phyloP scores from a whole-genome alignment of 2,329 filamentous ascomycete species.

The Cladosporium sp. region DNA sequence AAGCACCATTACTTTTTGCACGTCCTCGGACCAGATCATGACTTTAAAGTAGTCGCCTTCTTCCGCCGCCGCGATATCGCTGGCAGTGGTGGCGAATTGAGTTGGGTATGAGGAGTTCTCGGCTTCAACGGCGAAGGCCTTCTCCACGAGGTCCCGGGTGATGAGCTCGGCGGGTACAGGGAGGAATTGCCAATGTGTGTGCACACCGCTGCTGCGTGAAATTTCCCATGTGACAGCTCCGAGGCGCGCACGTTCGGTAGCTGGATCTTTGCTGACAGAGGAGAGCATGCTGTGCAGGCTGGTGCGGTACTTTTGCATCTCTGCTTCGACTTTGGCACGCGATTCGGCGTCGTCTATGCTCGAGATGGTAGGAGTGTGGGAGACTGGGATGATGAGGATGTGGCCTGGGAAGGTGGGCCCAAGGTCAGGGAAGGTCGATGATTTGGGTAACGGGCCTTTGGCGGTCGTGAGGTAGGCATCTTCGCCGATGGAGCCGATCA shows the following conservation, averaged over 20 bases:
- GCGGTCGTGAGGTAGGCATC: conserved; percentile 86
- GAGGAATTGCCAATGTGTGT: conserved; percentile 91
- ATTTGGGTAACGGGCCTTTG: conserved; percentile 78
- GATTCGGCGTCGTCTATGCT: conserved; percentile 55
- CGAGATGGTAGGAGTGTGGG: conserved; percentile 72
- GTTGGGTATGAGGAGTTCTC: conserved; percentile 63
- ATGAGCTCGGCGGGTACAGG: conserved; percentile 69
- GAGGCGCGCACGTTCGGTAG: conserved; percentile 50
- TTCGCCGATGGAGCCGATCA: conserved; percentile 84
- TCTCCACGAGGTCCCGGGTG: conserved; percentile 71
- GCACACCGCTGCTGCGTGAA: conserved; percentile 73
- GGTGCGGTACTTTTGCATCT: conserved; percentile 79
- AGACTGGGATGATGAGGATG: conserved; percentile 84
- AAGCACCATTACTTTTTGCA: conserved; percentile 63
- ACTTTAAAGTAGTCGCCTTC: conserved; percentile 32
- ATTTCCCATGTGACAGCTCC: conserved; percentile 93
- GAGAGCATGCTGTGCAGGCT: conserved; percentile 74
- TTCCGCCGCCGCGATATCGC: conserved; percentile 22
- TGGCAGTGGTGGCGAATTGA: conserved; percentile 40
- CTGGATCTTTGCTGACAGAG: conserved; percentile 35
- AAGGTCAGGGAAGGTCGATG: conserved; percentile 67
- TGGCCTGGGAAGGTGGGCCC: conserved; percentile 66
- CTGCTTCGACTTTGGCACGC: conserved; percentile 58
- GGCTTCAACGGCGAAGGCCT: conserved; percentile 82
- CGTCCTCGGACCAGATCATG: conserved; percentile 37